phyloP scores from a whole-genome alignment of 805 yeast genomes.

The Spathaspora boniae region DNA sequence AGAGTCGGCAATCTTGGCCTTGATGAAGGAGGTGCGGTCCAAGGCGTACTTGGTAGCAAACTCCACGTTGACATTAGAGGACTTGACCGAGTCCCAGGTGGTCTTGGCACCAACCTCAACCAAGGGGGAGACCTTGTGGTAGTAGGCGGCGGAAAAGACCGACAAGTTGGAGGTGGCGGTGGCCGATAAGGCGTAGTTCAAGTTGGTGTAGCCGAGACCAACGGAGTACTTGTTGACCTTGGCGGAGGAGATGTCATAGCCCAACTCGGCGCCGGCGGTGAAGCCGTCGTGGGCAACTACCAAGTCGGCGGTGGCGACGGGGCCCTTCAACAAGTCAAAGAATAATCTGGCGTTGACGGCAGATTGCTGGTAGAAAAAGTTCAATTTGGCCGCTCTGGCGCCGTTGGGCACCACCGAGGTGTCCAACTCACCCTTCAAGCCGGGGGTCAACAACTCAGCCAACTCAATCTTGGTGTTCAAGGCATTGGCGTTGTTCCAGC shows the following conservation, averaged over 20 bases:
- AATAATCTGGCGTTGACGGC: slow-evolving; percentile 91
- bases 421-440: slow-evolving; percentile 88
- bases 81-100: slow-evolving; percentile 84
- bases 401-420: slow-evolving; percentile 85
- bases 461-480: slow-evolving; percentile 92
- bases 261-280: slow-evolving; percentile 95
- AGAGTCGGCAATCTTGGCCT: slow-evolving; percentile 95
- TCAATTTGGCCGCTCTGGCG: slow-evolving; percentile 81
- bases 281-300: slow-evolving; percentile 94
- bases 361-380: slow-evolving; percentile 88
- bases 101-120: slow-evolving; percentile 99
- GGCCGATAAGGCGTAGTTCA: slow-evolving; percentile 81
- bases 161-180: slow-evolving; percentile 83
- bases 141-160: slow-evolving; percentile 91
- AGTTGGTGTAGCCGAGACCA: slow-evolving; percentile 89
- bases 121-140: slow-evolving; percentile 87
- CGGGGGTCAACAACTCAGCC: slow-evolving; percentile 88
- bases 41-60: slow-evolving; percentile 92
- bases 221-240: slow-evolving; percentile 91
- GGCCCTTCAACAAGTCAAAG: slow-evolving; percentile 93
- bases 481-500: slow-evolving; percentile 94
- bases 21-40: slow-evolving; percentile 84
- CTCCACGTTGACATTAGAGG: slow-evolving; percentile 85
- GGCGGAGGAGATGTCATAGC: slow-evolving; percentile 92
- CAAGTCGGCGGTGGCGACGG: slow-evolving; percentile 91